Conservation (phyloP, 2,329 filamentous ascomycete species). For the Emmonsiellopsis sp. region DNA sequence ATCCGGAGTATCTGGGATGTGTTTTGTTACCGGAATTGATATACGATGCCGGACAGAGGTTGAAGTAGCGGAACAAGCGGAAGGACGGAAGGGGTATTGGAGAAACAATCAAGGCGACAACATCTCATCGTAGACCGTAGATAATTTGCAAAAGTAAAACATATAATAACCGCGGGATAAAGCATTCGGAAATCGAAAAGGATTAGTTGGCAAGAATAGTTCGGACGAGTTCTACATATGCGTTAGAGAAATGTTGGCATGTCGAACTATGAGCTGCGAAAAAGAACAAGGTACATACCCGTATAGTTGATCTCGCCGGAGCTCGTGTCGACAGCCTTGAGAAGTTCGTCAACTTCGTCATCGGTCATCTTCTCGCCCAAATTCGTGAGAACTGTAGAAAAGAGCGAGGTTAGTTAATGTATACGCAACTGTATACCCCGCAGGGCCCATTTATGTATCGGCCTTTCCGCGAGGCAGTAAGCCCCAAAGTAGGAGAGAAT, state of each 20-base stretch:
- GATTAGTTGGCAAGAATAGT: slow-evolving; percentile 75
- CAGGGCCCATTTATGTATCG: not conserved
- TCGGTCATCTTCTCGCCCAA: slow-evolving; percentile 99
- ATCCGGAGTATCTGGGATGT: not conserved
- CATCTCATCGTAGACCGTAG: not conserved
- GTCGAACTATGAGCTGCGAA: not conserved
- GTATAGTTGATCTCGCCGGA: slow-evolving; percentile 97
- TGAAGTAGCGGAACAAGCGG: not conserved
- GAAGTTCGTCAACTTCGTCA: slow-evolving; percentile 95
- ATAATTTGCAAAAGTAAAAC: slow-evolving; percentile 4
- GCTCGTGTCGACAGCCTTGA: slow-evolving; percentile 95
- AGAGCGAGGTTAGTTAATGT: not conserved
- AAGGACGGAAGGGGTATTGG: not conserved
- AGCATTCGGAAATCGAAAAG: slow-evolving; percentile 14
- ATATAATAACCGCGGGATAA: slow-evolving; percentile 8
- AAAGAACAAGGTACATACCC: slow-evolving; percentile 46
- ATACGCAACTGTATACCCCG: not conserved
- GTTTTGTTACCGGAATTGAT: not conserved
- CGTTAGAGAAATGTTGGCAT: slow-evolving; percentile 11
- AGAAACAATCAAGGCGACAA: not conserved
- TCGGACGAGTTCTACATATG: slow-evolving; percentile 61
- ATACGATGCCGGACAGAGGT: not conserved
- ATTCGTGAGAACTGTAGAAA: slow-evolving; percentile 69
- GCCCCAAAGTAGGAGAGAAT: too few species aligned
- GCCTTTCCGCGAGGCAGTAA: not conserved